phyloP scores from a whole-genome alignment of 495 filamentous ascomycete genomes.

The Aspergillus nidulans region DNA sequence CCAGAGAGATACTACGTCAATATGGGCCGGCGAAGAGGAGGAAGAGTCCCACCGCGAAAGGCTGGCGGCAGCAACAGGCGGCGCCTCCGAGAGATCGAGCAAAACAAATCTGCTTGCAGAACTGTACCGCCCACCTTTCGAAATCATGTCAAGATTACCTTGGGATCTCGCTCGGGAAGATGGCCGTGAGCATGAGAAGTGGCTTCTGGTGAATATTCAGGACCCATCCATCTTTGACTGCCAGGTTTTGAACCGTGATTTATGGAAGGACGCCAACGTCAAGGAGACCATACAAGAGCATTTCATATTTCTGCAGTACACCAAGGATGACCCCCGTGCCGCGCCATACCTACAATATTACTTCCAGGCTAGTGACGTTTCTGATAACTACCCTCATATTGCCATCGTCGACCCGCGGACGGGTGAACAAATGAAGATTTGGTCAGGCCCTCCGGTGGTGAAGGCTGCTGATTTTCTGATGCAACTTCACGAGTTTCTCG shows the following conservation, averaged over 20 bases:
- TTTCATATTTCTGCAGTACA: conserved; percentile 92
- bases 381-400: conserved; percentile 88
- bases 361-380: conserved; percentile 65
- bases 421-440: conserved; percentile 94
- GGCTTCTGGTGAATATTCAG: conserved; percentile 93
- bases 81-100: conserved; percentile 65
- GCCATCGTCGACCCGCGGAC: conserved; percentile 94
- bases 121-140: conserved; percentile 85
- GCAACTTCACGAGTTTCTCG: conserved; percentile 90
- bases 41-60: conserved; percentile 43
- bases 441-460: conserved; percentile 79
- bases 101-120: conserved; percentile 77
- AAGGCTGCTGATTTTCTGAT: conserved; percentile 77
- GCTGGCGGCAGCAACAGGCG: conserved; percentile 62
- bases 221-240: conserved; percentile 88
- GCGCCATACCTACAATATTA: conserved; percentile 84
- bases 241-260: conserved; percentile 85
- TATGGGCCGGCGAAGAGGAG: conserved; percentile 63
- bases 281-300: conserved; percentile 79
- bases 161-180: conserved; percentile 80
- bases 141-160: conserved; percentile 67
- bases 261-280: conserved; percentile 84
- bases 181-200: conserved; percentile 82
- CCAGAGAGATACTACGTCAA: conserved; percentile 61
- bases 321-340: conserved; percentile 71